These are phyloP conservation scores for Exophiala alcalophila DNA, from an alignment of 2,329 filamentous ascomycete species.

Conservation along the genomic window DNA sequence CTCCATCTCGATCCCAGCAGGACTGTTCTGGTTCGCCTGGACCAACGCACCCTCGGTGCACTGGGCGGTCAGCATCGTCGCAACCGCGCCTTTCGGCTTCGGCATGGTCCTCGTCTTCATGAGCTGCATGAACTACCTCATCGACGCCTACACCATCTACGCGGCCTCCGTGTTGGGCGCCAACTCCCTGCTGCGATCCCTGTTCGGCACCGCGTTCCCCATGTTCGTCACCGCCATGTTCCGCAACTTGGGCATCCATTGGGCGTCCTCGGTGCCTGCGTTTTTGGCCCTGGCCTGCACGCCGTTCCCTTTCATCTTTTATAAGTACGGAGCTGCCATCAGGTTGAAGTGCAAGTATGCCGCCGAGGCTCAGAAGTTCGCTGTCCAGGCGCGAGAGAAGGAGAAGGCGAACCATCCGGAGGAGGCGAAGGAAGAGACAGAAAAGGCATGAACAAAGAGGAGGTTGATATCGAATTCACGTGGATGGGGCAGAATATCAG, in stretches of 20 bases:
- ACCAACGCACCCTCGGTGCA: constrained; percentile 57
- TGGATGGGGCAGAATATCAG: too few relatives aligned
- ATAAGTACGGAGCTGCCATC: constrained; percentile 41
- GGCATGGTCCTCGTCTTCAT: constrained; percentile 44
- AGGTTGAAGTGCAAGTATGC: constrained; percentile 42
- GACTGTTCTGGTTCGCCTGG: constrained; percentile 68
- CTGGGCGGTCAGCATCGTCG: constrained; percentile 50
- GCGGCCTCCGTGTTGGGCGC: constrained; percentile 44
- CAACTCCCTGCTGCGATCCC: constrained; percentile 45
- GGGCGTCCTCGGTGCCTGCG: constrained; percentile 46
- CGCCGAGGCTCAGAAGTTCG: too few relatives aligned
- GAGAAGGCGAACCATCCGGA: too few relatives aligned
- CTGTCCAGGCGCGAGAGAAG: too few relatives aligned
- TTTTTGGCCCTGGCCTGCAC: constrained; percentile 46
- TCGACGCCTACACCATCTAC: constrained; percentile 44
- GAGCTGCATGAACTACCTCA: constrained; percentile 42
- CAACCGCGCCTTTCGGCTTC: constrained; percentile 41
- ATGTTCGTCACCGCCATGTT: constrained; percentile 49
- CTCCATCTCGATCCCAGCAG: constrained; percentile 59
- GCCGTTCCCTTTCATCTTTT: constrained; percentile 45
- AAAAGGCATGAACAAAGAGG: too few relatives aligned
- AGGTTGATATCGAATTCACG: too few relatives aligned
- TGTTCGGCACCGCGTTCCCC: constrained; percentile 48
- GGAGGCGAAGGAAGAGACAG: too few relatives aligned
- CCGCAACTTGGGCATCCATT: constrained; percentile 45